phyloP scores from a whole-genome alignment of 495 filamentous ascomycete species.

The Aspergillus sclerotiicarbonarius region DNA sequence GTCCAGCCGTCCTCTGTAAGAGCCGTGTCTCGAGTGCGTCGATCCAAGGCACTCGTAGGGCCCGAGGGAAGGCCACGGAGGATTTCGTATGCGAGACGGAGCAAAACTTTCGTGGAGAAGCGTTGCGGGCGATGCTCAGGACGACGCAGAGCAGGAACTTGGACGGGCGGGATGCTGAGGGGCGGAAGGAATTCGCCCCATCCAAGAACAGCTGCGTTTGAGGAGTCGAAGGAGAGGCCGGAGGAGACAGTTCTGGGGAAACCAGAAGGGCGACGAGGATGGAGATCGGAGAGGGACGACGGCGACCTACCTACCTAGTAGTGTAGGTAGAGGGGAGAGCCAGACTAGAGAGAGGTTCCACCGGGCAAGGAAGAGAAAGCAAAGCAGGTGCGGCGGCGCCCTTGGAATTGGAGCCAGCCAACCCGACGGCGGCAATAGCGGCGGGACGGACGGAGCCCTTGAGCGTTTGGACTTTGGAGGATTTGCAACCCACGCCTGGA shows the following conservation, averaged over 20 bases:
- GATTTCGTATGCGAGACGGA: slow-evolving; percentile 21
- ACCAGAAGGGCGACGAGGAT: slow-evolving; percentile 12
- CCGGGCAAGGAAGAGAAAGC: slow-evolving; percentile 20
- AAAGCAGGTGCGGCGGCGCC: slow-evolving; percentile 20
- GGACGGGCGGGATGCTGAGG: slow-evolving; percentile 12
- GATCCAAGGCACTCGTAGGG: slow-evolving; percentile 8
- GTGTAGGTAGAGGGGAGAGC: slow-evolving; percentile 11
- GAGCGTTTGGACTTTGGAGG: too few species aligned
- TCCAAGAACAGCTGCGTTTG: slow-evolving; percentile 7
- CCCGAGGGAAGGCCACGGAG: slow-evolving; percentile 13
- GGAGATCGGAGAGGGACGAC: slow-evolving; percentile 2
- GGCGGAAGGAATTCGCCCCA: slow-evolving; percentile 22
- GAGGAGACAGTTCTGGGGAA: slow-evolving; percentile 7
- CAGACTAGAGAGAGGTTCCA: slow-evolving; percentile 14
- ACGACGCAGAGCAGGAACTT: slow-evolving; percentile 16
- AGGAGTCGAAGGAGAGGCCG: background rate
- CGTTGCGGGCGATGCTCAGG: slow-evolving; percentile 23
- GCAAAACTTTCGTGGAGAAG: slow-evolving; percentile 19
- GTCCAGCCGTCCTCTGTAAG: background rate
- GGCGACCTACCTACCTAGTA: slow-evolving; percentile 12
- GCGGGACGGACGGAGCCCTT: slow-evolving; percentile 10
- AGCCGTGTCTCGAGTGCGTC: background rate
- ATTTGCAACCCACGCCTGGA: slow-evolving; percentile 16
- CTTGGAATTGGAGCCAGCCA: slow-evolving; percentile 23
- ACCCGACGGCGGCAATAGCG: slow-evolving; percentile 24